phyloP scores from a whole-genome alignment of 1,284 basidiomycete genomes.

The Puccinia sorghi region DNA sequence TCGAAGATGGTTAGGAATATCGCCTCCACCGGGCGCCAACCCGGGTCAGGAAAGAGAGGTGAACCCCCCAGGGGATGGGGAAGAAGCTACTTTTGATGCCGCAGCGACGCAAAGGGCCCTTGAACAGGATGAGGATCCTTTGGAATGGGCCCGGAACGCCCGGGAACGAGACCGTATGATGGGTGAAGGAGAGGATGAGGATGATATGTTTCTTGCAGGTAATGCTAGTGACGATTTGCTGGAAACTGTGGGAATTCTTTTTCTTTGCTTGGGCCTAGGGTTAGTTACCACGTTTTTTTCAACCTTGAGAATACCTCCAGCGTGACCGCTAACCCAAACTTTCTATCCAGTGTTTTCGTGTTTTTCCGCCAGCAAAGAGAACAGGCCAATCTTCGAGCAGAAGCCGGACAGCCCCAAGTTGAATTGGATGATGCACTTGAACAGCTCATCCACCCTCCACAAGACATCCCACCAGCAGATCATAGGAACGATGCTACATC shows the following conservation, averaged over 20 bases:
- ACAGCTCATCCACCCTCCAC: constrained; percentile 24
- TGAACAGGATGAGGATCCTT: constrained; percentile 42
- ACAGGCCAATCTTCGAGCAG: constrained; percentile 32
- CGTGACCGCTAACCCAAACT: background rate
- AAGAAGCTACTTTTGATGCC: constrained; percentile 22
- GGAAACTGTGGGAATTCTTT: constrained; percentile 46
- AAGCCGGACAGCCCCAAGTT: constrained; percentile 14
- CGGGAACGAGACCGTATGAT: constrained; percentile 40
- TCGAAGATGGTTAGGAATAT: constrained; percentile 44
- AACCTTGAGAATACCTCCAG: background rate
- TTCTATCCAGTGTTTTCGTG: constrained; percentile 32
- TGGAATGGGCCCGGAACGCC: constrained; percentile 45
- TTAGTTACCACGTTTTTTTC: background rate
- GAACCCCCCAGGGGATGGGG: constrained; percentile 12
- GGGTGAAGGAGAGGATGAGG: constrained; percentile 43
- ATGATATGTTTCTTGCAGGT: constrained; percentile 43
- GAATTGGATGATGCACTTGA: constrained; percentile 24
- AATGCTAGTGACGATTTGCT: constrained; percentile 42
- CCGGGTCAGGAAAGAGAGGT: constrained; percentile 15
- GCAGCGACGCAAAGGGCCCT: constrained; percentile 34
- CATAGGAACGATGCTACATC: background rate
- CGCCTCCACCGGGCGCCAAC: constrained; percentile 39
- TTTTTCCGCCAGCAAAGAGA: constrained; percentile 49
- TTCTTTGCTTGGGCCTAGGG: constrained; percentile 47
- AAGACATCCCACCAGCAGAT: constrained; percentile 3